Conservation (phyloP, 495 filamentous ascomycete species). For the Tuber calosporum region DNA sequence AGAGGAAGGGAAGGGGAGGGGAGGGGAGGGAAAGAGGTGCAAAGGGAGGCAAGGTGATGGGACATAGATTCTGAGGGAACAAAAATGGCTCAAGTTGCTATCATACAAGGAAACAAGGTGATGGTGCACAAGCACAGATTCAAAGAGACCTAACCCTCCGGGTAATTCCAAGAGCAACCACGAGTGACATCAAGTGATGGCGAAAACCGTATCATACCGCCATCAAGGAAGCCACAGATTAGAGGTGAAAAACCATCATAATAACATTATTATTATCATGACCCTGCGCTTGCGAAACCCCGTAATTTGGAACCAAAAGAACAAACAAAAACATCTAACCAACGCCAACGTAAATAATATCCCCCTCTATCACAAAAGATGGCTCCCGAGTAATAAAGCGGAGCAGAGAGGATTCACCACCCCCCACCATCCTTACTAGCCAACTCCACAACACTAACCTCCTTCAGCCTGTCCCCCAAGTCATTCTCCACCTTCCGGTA, state of each 20-base stretch:
- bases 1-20: too few species aligned
- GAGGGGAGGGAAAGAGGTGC: too few species aligned
- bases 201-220: neutral
- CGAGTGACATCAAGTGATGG: neutral
- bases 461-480: slow-evolving; percentile 60
- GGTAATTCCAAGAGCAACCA: too few species aligned
- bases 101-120: too few species aligned
- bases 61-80: too few species aligned
- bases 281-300: neutral
- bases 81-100: too few species aligned
- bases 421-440: slow-evolving; percentile 90
- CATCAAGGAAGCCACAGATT: neutral
- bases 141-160: too few species aligned
- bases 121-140: too few species aligned
- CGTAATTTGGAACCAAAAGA: neutral
- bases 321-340: neutral
- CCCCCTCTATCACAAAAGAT: neutral
- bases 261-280: too few species aligned
- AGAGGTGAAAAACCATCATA: neutral
- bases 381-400: neutral
- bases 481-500: slow-evolving; percentile 91
- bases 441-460: slow-evolving; percentile 72
- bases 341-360: neutral
- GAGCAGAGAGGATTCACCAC: slow-evolving; percentile 52
- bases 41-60: too few species aligned